Conservation (phyloP, 2,329 filamentous ascomycete genomes). For the Dactylellina sp. region DNA sequence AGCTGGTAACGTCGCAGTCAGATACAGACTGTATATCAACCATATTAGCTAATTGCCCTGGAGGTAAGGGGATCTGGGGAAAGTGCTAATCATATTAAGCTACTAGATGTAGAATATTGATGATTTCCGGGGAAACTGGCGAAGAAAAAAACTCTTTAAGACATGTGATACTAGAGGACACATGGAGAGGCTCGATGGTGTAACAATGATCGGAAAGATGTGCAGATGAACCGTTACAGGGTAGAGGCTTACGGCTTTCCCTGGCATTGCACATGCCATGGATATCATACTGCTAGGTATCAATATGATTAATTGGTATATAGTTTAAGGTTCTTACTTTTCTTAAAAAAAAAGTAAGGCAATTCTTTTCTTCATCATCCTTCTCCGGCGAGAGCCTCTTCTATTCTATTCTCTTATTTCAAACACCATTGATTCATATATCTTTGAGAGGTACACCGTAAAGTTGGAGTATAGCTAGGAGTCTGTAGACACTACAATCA, state of each 20-base stretch:
- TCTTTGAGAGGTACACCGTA: too few species aligned
- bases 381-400: not conserved
- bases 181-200: conserved; percentile 10
- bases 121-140: not conserved
- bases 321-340: conserved; percentile 5
- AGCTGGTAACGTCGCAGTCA: not conserved
- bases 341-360: not conserved
- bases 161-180: conserved; percentile 43
- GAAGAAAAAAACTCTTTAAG: conserved; percentile 8
- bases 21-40: not conserved
- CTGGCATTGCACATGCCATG: not conserved
- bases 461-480: too few species aligned
- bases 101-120: not conserved
- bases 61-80: not conserved
- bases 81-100: not conserved
- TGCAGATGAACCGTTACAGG: not conserved
- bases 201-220: conserved; percentile 17
- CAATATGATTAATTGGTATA: not conserved
- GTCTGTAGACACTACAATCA: conserved; percentile 1
- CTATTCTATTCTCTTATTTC: not conserved
- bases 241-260: conserved; percentile 1
- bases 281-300: not conserved
- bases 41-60: not conserved
- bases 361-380: not conserved
- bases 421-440: not conserved